Base-by-base conservation (phyloP, 1,284 basidiomycete genomes). In the Schizophyllum commune region DNA sequence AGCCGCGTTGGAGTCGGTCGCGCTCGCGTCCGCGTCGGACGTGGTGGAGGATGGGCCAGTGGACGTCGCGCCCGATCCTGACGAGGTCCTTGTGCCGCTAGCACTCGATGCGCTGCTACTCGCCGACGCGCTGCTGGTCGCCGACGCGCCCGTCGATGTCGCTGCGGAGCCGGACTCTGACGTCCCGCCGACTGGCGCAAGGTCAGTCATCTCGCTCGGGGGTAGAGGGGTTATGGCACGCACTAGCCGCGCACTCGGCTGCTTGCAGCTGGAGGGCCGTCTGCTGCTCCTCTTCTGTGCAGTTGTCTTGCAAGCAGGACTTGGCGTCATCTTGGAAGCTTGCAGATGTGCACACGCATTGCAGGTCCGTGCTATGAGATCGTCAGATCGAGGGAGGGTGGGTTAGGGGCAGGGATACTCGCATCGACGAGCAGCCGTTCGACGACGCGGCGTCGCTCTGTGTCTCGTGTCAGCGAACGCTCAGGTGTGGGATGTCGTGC, bases 341-440 rank as follows among this genome's bases (percentile, higher is more conserved):
- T 55, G 58, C 9, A 61, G 62, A 27, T 21, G 63, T 64, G 63
- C 63, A 64, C 34, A 57, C 55, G 58, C 63, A 64, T 34, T 56
- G 52, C 9, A 61, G 9, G 58, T 64, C 61, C 19, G 63, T 57
- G 57, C 63, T 64, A 52, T 8, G 19, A 22, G 21, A 13, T 17
- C 13, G 9, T 47, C 13, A 47, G 39, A 47, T 9, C 17, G 39
- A 27, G 27, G 27, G 5, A 27, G 27, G 27, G 5, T 27, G 27
- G 27, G 27, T 17, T 9, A 11, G 9, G 9, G 17, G 39, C 8
- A 4, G 2, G 4, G 3, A 3, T 11, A 47, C 39, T 47, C 17
- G 9, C 39, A 47, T 17, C 13, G 39, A 47, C 4, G 39, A 47
- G 39, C 39, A 47, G 39, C 39, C 39, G 17, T 47, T 47, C 3